Percentiles rank a stretch among this genome's conserved stretches.
phyloP scores from a whole-genome alignment of 805 yeast species.

The Ogataea neopini region DNA sequence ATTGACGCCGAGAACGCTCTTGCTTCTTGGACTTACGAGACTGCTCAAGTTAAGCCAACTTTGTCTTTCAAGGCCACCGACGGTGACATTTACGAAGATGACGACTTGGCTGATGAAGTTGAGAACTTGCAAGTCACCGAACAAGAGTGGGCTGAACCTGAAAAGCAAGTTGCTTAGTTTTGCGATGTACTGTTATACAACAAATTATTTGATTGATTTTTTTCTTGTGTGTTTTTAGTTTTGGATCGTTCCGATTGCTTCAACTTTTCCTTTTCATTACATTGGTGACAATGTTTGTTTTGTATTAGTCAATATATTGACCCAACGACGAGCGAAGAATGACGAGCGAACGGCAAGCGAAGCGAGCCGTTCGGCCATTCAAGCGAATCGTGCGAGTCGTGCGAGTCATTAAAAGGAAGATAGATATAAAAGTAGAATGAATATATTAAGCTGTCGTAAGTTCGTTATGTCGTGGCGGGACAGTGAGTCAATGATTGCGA shows the following conservation, averaged over 20 bases:
- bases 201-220: slow-evolving; percentile 3
- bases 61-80: slow-evolving; percentile 58
- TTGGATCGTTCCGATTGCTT: slow-evolving; percentile 11
- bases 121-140: slow-evolving; percentile 52
- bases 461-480: too few relatives aligned
- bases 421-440: too few relatives aligned
- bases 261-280: slow-evolving; percentile 7
- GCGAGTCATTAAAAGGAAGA: not conserved
- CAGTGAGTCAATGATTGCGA: too few relatives aligned
- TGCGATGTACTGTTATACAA: slow-evolving; percentile 1
- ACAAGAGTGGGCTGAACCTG: slow-evolving; percentile 33
- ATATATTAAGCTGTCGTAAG: too few relatives aligned
- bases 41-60: slow-evolving; percentile 81
- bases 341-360: not conserved
- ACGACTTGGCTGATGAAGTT: slow-evolving; percentile 49
- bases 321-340: too few relatives aligned
- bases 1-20: slow-evolving; percentile 95
- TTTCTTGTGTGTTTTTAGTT: slow-evolving; percentile 15
- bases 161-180: slow-evolving; percentile 31
- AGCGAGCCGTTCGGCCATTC: not conserved
- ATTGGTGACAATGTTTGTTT: slow-evolving; percentile 6
- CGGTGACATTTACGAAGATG: slow-evolving; percentile 53
- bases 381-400: too few relatives aligned
- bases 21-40: slow-evolving; percentile 84
- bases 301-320: slow-evolving; percentile 3